Base-by-base conservation (phyloP, 108 stramenopile genomes). In the Pseudonitzschia delicatissima region DNA sequence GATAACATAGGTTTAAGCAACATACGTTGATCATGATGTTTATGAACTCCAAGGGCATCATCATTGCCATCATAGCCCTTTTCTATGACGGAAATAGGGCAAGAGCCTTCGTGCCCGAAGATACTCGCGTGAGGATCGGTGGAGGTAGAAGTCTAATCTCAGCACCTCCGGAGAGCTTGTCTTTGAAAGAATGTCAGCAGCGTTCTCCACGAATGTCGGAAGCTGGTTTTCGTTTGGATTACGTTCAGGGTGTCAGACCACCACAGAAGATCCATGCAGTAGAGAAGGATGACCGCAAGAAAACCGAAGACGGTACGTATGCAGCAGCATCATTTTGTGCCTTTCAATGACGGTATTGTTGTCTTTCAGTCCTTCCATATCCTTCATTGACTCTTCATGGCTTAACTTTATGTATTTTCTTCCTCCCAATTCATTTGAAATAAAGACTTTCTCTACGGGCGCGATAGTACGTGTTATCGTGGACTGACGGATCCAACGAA, bases 401-500 rank as follows among this genome's bases (percentile, higher is more conserved):
- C 20, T n/a, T n/a, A n/a, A n/a, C n/a, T n/a, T n/a, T n/a, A n/a
- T n/a, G n/a, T n/a, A n/a, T n/a, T n/a, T n/a, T n/a, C n/a, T n/a
- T n/a, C n/a, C n/a, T n/a, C 47, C 7, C 2, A 48, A n/a, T n/a
- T 13, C 7, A n/a, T 6, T 3, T 2, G 27, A 51, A 20, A 55
- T n/a, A 55, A 55, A 55, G 32, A 11, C 31, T 61, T 61, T 32
- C 36, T 26, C 3, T 61, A 61, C 39, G 60, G 60, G 6, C 18
- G 39, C 37, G 60, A 62, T 42, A 52, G 33, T 23, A 74, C 59
- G 23, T 63, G 59, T 35, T 71, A 55, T 55, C 61, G 47, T 25
- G 62, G 70, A 29, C 37, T 71, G 51, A 63, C 62, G n/a, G n/a
- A 23, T 0, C 70, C 70, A 2, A 25, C 62, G 27, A 51, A 71